phyloP scores from a whole-genome alignment of 2,329 filamentous ascomycete genomes.

The Aspergillus novoparasiticus region DNA sequence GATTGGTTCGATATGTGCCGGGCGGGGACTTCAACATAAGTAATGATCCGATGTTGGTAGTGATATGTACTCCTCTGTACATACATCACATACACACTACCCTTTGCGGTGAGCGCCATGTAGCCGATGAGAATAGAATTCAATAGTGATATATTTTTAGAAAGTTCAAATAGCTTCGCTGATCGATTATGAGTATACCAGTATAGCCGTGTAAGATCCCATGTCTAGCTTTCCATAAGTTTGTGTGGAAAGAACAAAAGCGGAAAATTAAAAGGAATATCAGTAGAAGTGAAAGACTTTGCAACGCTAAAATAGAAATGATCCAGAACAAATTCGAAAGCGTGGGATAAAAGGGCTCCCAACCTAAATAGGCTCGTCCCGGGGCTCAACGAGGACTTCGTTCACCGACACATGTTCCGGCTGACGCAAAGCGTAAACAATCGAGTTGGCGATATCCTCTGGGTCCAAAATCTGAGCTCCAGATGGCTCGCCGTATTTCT shows the following conservation, averaged over 20 bases:
- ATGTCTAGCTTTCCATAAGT: not conserved
- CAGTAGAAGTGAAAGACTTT: not conserved
- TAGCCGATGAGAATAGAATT: not conserved
- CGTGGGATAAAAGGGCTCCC: not conserved
- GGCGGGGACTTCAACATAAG: too few species aligned
- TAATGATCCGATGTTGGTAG: too few species aligned
- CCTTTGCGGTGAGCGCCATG: too few species aligned
- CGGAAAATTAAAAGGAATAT: not conserved
- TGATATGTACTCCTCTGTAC: too few species aligned
- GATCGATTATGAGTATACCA: not conserved
- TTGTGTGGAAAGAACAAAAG: not conserved
- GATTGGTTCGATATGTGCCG: not conserved
- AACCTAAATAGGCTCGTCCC: slow-evolving; percentile 70
- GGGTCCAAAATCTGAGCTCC: slow-evolving; percentile 75
- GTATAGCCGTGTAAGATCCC: not conserved
- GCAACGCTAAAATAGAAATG: not conserved
- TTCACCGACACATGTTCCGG: slow-evolving; percentile 77
- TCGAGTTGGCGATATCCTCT: slow-evolving; percentile 70
- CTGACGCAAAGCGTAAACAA: slow-evolving; percentile 74
- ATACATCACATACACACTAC: too few species aligned
- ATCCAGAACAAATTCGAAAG: not conserved
- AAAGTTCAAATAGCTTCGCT: not conserved
- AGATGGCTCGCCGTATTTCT: slow-evolving; percentile 75
- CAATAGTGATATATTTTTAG: not conserved
- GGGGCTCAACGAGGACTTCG: slow-evolving; percentile 76